Conservation (phyloP, 208 protist species). For the Leishmania mexicana region DNA sequence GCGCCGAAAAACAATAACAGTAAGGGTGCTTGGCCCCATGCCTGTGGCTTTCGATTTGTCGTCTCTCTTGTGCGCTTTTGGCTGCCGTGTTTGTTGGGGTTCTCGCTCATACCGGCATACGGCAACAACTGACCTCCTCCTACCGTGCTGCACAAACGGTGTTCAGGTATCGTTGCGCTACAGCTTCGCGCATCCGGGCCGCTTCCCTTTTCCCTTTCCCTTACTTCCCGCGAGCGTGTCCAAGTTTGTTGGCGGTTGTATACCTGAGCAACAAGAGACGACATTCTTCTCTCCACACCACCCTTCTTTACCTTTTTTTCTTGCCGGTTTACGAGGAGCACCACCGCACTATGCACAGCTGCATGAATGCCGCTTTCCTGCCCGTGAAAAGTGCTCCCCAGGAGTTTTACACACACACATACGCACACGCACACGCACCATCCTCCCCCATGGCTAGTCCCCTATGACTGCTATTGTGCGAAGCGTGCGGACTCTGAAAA, state of each 20-base stretch:
- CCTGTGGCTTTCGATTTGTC: neutral
- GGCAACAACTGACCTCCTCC: neutral
- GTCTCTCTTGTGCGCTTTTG: neutral
- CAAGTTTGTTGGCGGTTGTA: neutral
- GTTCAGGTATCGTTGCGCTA: neutral
- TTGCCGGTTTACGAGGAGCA: neutral
- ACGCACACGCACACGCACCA: too few relatives aligned
- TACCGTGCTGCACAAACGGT: neutral
- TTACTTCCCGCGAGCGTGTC: neutral
- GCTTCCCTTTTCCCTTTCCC: neutral
- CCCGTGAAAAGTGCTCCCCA: neutral
- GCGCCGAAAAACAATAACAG: neutral
- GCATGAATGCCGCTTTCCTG: neutral
- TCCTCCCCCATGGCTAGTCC: neutral
- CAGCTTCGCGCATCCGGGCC: neutral
- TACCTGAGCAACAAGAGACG: neutral
- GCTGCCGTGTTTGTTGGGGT: neutral
- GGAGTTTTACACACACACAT: neutral
- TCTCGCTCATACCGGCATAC: neutral
- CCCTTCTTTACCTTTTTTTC: neutral
- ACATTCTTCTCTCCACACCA: neutral
- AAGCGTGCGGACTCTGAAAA: slow-evolving; percentile 69
- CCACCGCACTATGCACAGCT: neutral
- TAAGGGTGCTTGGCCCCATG: neutral
- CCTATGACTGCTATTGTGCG: slow-evolving; percentile 18